Conservation (phyloP, 1,284 basidiomycete genomes). For the Trichosporon sp. region DNA sequence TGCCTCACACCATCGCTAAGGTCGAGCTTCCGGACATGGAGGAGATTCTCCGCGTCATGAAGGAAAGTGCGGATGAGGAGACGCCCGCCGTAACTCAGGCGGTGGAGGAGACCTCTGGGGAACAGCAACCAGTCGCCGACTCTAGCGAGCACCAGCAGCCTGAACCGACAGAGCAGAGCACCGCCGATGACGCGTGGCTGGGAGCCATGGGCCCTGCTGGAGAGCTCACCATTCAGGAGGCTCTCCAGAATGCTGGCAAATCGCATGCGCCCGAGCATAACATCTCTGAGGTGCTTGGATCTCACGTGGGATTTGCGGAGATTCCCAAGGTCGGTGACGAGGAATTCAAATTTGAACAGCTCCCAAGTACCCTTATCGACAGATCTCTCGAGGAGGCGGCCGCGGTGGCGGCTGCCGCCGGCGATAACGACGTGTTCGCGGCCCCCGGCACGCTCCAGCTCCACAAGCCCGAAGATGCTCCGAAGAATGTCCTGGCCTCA, state of each 20-base stretch:
- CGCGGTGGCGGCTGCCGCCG: background rate
- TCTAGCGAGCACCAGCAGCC: background rate
- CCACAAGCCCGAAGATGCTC: background rate
- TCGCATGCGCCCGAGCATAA: background rate
- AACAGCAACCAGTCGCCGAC: background rate
- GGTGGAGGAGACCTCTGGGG: background rate
- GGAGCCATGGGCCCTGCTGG: constrained; percentile 16
- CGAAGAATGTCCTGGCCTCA: constrained; percentile 1
- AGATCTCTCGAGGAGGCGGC: background rate
- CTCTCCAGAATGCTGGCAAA: constrained; percentile 25
- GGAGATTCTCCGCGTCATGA: constrained; percentile 33
- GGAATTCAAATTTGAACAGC: background rate
- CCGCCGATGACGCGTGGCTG: constrained; percentile 14
- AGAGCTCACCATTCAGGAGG: constrained; percentile 32
- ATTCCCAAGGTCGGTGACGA: background rate
- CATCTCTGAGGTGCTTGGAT: background rate
- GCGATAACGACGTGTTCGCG: background rate
- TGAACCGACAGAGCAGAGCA: background rate
- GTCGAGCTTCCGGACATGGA: constrained; percentile 35
- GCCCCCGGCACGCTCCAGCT: constrained; percentile 6
- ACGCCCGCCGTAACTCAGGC: background rate
- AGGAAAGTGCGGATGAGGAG: background rate
- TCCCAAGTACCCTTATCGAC: background rate
- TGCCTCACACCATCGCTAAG: constrained; percentile 36
- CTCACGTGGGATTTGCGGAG: background rate